Percentiles rank a stretch among this genome's conserved stretches.
These are phyloP conservation scores for Cymbopogon citratus DNA, from an alignment of 176 grass and related monocot genomes.

Conservation along the genomic window DNA sequence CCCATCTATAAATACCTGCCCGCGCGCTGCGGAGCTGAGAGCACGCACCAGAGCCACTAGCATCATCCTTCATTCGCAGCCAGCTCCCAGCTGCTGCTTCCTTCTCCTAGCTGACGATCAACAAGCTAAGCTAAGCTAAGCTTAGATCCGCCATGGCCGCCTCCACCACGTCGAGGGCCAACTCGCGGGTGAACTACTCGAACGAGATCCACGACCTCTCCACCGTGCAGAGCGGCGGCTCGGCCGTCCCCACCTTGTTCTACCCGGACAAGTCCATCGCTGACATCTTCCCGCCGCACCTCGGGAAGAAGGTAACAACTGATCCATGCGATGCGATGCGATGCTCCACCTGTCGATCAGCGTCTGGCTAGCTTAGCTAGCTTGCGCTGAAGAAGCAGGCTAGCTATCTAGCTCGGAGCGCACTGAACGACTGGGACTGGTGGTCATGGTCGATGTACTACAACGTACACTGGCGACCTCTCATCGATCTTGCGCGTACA, in stretches of 20 bases:
- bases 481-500: no score
- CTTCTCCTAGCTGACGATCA: background rate
- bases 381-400: no score
- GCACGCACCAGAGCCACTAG: no score
- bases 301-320: slow-evolving; percentile 52
- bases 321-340: no score
- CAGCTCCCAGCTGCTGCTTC: background rate
- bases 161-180: slow-evolving; percentile 22
- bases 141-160: background rate
- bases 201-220: slow-evolving; percentile 88
- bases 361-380: no score
- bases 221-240: slow-evolving; percentile 46
- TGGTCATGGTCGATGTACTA: no score
- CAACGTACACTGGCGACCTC: background rate
- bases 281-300: slow-evolving; percentile 67
- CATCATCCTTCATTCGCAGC: no score
- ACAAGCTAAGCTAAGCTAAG: background rate
- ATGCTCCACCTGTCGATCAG: background rate
- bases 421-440: no score
- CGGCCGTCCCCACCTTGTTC: slow-evolving; percentile 31
- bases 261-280: slow-evolving; percentile 53
- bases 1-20: slow-evolving; percentile 43
- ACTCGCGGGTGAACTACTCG: slow-evolving; percentile 66
- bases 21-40: background rate
- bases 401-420: no score